phyloP scores from a whole-genome alignment of 2,329 filamentous ascomycete genomes.

The Colletotrichum sp. region DNA sequence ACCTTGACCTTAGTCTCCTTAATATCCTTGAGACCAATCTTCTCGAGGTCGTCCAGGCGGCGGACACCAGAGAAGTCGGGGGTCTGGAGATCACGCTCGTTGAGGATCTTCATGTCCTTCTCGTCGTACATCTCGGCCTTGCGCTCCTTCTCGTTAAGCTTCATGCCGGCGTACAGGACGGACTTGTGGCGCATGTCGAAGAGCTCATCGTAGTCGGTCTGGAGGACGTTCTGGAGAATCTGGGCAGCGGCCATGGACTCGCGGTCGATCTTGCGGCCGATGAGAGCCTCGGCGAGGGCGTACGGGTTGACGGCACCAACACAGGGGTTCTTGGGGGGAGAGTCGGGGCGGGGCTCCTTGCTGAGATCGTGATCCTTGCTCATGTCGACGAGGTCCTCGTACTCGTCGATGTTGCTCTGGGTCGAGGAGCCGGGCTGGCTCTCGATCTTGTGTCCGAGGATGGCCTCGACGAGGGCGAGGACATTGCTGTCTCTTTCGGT shows the following conservation, averaged over 20 bases:
- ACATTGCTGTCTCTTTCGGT: slow-evolving; percentile 18
- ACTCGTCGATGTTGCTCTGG: slow-evolving; percentile 33
- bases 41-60: slow-evolving; percentile 43
- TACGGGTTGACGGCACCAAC: slow-evolving; percentile 50
- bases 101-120: slow-evolving; percentile 45
- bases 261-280: slow-evolving; percentile 46
- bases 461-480: slow-evolving; percentile 39
- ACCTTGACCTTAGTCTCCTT: slow-evolving; percentile 40
- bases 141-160: slow-evolving; percentile 42
- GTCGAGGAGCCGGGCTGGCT: slow-evolving; percentile 25
- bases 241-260: slow-evolving; percentile 34
- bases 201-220: slow-evolving; percentile 53
- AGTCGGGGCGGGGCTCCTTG: slow-evolving; percentile 35
- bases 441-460: slow-evolving; percentile 39
- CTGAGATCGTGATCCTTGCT: slow-evolving; percentile 23
- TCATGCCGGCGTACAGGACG: slow-evolving; percentile 46
- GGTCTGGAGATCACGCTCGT: slow-evolving; percentile 46
- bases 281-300: slow-evolving; percentile 47
- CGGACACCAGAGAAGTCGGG: slow-evolving; percentile 46
- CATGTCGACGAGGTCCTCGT: slow-evolving; percentile 37
- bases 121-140: slow-evolving; percentile 39
- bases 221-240: slow-evolving; percentile 46
- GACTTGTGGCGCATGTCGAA: slow-evolving; percentile 50
- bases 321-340: slow-evolving; percentile 40
- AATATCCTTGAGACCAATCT: slow-evolving; percentile 43